Percentiles rank a stretch among this genome's conserved stretches.
Evolutionary conservation across 768 basidiomycete species (phyloP).

Genomic region (Agrocybe praecox): DNA sequence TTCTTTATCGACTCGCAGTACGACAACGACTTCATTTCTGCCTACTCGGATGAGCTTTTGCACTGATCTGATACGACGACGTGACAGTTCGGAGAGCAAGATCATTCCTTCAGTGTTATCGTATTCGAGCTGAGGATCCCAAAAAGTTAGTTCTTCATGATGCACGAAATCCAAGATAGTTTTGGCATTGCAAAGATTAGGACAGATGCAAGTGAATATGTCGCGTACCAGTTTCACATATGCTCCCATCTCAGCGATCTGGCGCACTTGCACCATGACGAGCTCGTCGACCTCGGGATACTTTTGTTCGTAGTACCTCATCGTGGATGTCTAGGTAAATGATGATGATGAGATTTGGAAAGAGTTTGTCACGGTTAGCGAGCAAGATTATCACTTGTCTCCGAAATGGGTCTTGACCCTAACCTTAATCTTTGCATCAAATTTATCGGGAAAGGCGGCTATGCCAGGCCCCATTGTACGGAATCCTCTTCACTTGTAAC

Average conservation of each 20-base stretch:
- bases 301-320: constrained; percentile 93
- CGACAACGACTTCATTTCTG: constrained; percentile 97
- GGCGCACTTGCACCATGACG: constrained; percentile 99
- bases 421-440: constrained; percentile 3
- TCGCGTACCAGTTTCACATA: constrained; percentile 92
- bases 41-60: constrained; percentile 98
- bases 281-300: constrained; percentile 98
- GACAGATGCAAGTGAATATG: not conserved
- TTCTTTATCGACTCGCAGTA: constrained; percentile 97
- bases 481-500: no score
- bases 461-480: no score
- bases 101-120: constrained; percentile 99
- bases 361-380: constrained; percentile 7
- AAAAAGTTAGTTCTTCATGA: not conserved
- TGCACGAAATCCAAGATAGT: not conserved
- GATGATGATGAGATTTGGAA: constrained; percentile 1
- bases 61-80: constrained; percentile 94
- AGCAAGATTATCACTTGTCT: not conserved
- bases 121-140: constrained; percentile 79
- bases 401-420: constrained; percentile 7
- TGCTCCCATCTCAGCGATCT: constrained; percentile 99
- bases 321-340: not conserved
- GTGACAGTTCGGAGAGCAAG: constrained; percentile 94
- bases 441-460: no score
- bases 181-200: not conserved